Evolutionary conservation across 139 green algal species (phyloP).

Genomic region (Chlorella sorokiniana): DNA sequence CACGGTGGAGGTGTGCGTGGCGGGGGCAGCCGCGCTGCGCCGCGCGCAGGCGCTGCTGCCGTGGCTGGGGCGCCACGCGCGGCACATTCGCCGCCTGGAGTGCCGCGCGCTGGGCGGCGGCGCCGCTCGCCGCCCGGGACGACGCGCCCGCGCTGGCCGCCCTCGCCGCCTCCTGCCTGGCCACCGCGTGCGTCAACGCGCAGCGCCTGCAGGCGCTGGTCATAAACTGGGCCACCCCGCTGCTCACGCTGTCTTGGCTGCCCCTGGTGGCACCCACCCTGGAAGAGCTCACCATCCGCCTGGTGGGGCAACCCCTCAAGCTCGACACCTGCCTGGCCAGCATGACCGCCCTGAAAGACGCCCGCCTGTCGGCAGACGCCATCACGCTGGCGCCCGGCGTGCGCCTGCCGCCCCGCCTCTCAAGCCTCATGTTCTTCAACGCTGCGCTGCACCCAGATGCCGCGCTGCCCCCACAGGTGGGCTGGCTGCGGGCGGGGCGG

Average conservation of each 20-base stretch:
- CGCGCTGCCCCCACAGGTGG: neutral
- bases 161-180: neutral
- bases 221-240: neutral
- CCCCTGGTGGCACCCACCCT: neutral
- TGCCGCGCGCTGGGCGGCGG: neutral
- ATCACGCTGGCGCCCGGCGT: neutral
- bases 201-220: neutral
- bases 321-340: neutral
- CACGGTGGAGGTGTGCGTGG: neutral
- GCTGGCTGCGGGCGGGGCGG: too few relatives aligned
- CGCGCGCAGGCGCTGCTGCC: neutral
- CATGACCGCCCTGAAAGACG: neutral
- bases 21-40: neutral
- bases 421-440: neutral
- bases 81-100: neutral
- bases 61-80: neutral
- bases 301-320: neutral
- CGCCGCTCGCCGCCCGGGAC: neutral
- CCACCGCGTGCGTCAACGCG: neutral
- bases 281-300: neutral
- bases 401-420: neutral
- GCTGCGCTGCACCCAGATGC: too few relatives aligned
- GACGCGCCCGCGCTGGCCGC: neutral
- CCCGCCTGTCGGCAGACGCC: neutral
- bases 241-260: neutral